These are phyloP conservation scores for Dothistroma septosporum DNA, from an alignment of 2,329 filamentous ascomycete genomes.

Conservation along the genomic window DNA sequence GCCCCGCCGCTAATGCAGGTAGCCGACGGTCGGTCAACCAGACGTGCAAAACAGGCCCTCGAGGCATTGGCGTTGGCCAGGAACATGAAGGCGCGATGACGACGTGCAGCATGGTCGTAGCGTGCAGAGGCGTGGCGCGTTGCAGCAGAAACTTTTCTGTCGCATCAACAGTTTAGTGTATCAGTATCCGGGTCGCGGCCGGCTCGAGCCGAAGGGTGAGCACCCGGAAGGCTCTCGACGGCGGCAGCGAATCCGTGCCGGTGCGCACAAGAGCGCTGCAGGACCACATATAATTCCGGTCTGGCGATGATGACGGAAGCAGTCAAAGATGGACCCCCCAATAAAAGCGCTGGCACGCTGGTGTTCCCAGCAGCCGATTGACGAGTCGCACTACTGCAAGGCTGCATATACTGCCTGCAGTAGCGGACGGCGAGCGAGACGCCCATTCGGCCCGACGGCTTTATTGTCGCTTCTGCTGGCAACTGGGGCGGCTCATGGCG, in stretches of 20 bases:
- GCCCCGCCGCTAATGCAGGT: conserved; percentile 8
- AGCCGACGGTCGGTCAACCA: conserved; percentile 8
- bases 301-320: not conserved
- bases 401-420: conserved; percentile 15
- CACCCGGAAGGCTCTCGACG: not conserved
- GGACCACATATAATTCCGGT: not conserved
- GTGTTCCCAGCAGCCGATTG: conserved; percentile 9
- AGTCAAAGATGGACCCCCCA: conserved; percentile 7
- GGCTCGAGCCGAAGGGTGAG: conserved; percentile 4
- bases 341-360: not conserved
- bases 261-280: not conserved
- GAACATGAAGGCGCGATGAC: conserved; percentile 18
- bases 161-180: not conserved
- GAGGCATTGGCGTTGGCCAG: conserved; percentile 6
- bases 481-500: conserved; percentile 4
- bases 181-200: not conserved
- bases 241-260: conserved; percentile 6
- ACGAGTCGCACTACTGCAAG: conserved; percentile 14
- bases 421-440: conserved; percentile 3
- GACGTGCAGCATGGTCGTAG: conserved; percentile 16
- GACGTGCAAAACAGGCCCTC: conserved; percentile 4
- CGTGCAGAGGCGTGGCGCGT: conserved; percentile 16
- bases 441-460: conserved; percentile 13
- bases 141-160: conserved; percentile 18
- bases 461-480: conserved; percentile 13